A percentile compares a stretch with the other conserved stretches of the same genome.
These are phyloP conservation scores for Aspergillus avenaceus DNA, from an alignment of 495 filamentous ascomycete species.

Conservation along the genomic window DNA sequence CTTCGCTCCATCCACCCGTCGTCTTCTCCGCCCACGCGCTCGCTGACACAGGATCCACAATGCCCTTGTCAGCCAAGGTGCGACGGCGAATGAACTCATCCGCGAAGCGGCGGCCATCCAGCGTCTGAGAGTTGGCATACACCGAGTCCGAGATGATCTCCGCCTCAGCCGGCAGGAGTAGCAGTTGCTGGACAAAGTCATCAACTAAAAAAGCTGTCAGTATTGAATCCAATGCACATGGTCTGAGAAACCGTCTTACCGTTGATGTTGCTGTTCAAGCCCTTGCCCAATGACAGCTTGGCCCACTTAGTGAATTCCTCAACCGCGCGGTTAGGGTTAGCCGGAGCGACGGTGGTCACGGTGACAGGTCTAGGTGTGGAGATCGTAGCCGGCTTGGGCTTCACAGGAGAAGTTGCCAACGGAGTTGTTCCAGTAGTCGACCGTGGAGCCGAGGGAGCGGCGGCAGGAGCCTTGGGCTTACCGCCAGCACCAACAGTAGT, in stretches of 20 bases:
- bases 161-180: constrained; percentile 68
- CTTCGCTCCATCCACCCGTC: constrained; percentile 88
- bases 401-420: constrained; percentile 33
- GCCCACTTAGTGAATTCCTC: constrained; percentile 96
- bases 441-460: constrained; percentile 52
- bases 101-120: constrained; percentile 88
- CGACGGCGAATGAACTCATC: constrained; percentile 91
- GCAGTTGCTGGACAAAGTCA: constrained; percentile 69
- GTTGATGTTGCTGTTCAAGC: constrained; percentile 58
- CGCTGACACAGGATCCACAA: constrained; percentile 53
- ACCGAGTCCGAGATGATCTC: constrained; percentile 85
- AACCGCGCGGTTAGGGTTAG: constrained; percentile 54
- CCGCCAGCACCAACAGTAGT: constrained; percentile 94
- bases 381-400: constrained; percentile 38
- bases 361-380: constrained; percentile 34
- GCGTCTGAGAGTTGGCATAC: constrained; percentile 76
- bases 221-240: not conserved
- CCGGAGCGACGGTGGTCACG: constrained; percentile 25
- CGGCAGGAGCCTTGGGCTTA: constrained; percentile 72
- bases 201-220: constrained; percentile 59
- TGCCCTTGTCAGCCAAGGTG: constrained; percentile 85
- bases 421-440: constrained; percentile 49
- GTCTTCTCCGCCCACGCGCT: constrained; percentile 43
- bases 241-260: constrained; percentile 44
- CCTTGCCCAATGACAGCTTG: constrained; percentile 62